Percentiles rank a stretch among this genome's conserved stretches.
phyloP scores from a whole-genome alignment of 2,329 filamentous ascomycete species.

The Periconia macrospinosa region DNA sequence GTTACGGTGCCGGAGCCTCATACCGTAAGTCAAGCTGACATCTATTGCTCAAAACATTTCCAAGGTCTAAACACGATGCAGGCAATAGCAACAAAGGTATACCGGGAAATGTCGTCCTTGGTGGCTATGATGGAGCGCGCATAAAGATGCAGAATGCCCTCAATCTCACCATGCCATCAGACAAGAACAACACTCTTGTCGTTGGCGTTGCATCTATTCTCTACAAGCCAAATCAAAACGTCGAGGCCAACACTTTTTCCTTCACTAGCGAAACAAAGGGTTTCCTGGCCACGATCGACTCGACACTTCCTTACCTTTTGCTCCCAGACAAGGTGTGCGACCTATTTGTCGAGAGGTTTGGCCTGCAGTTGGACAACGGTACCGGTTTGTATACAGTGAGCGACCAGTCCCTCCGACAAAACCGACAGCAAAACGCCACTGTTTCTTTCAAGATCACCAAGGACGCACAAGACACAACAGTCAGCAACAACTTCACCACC shows the following conservation, averaged over 20 bases:
- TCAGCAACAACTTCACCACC: slow-evolving; percentile 13
- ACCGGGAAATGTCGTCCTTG: slow-evolving; percentile 40
- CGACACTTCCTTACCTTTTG: slow-evolving; percentile 39
- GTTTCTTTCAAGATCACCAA: slow-evolving; percentile 28
- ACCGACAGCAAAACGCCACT: slow-evolving; percentile 26
- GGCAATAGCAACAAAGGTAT: slow-evolving; percentile 30
- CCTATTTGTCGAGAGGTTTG: slow-evolving; percentile 38
- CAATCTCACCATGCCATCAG: slow-evolving; percentile 20
- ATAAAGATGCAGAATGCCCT: slow-evolving; percentile 19
- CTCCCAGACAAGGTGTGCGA: slow-evolving; percentile 41
- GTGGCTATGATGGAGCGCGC: slow-evolving; percentile 45
- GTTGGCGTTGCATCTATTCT: slow-evolving; percentile 31
- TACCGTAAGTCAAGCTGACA: slow-evolving; percentile 32
- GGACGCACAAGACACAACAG: not conserved
- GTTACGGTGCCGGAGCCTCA: slow-evolving; percentile 38
- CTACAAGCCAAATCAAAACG: slow-evolving; percentile 18
- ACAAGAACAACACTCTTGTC: slow-evolving; percentile 22
- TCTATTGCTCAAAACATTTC: not conserved
- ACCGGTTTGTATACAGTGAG: slow-evolving; percentile 41
- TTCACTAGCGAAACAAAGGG: slow-evolving; percentile 9
- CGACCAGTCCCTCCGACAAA: slow-evolving; percentile 21
- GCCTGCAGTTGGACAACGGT: slow-evolving; percentile 35
- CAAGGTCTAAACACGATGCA: slow-evolving; percentile 14
- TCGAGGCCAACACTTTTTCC: slow-evolving; percentile 13
- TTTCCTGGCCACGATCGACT: slow-evolving; percentile 42